Evolutionary conservation across 345 rosid genomes (phyloP).

Genomic region (Hevea brasiliensis): DNA sequence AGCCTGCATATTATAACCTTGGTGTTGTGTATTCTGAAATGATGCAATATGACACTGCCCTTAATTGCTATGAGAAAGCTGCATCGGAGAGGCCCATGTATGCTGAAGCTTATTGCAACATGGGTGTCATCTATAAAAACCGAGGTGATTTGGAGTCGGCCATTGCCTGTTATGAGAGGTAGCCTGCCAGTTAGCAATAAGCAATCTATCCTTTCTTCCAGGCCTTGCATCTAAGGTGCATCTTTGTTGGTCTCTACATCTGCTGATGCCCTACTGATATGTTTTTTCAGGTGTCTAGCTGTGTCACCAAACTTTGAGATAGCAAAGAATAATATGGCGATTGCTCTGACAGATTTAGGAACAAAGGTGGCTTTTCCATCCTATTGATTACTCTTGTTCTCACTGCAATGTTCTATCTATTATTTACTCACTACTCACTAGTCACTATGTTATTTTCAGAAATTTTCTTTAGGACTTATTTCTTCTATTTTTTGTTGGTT

Average conservation of each 20-base stretch:
- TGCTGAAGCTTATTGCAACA: constrained; percentile 99
- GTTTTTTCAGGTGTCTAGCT: constrained; percentile 78
- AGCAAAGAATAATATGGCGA: constrained; percentile 99
- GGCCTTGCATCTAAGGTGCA: constrained; percentile 15
- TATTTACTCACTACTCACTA: no score
- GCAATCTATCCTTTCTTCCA: constrained; percentile 11
- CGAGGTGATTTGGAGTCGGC: constrained; percentile 97
- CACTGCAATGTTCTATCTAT: background rate
- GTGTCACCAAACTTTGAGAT: constrained; percentile 99
- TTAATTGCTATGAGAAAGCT: constrained; percentile 96
- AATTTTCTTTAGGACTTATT: background rate
- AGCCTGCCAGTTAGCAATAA: constrained; percentile 13
- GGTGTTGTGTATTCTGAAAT: constrained; percentile 98
- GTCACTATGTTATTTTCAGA: background rate
- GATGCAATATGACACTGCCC: constrained; percentile 99
- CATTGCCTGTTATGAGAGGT: constrained; percentile 99
- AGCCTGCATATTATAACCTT: constrained; percentile 98
- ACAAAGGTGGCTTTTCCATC: constrained; percentile 65
- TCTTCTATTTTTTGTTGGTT: background rate
- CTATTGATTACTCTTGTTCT: background rate
- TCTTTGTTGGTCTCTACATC: constrained; percentile 16
- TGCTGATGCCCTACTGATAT: constrained; percentile 22
- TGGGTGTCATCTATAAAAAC: constrained; percentile 99
- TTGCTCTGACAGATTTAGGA: constrained; percentile 98
- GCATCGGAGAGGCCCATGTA: constrained; percentile 96